A percentile compares a stretch with the other conserved stretches of the same genome.
Conservation (phyloP, 2,329 filamentous ascomycete species). For the Alternaria triticina region DNA sequence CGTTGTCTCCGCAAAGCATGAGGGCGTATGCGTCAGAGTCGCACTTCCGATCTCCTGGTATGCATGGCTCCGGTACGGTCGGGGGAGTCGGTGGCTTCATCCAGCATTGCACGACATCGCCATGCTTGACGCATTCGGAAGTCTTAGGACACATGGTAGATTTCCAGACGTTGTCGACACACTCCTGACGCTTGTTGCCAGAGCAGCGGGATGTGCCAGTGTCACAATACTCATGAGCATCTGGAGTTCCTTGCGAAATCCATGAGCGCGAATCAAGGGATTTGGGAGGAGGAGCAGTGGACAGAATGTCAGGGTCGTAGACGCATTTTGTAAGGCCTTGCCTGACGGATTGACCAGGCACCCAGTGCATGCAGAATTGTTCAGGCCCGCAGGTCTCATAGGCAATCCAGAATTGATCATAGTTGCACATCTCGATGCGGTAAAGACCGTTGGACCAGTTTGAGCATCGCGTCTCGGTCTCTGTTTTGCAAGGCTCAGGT, state of each 20-base stretch:
- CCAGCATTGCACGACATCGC: neutral
- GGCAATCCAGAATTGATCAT: neutral
- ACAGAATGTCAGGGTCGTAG: neutral
- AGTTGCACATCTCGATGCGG: neutral
- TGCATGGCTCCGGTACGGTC: neutral
- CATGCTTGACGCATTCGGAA: neutral
- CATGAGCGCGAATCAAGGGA: neutral
- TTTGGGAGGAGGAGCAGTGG: neutral
- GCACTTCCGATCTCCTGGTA: constrained; percentile 2
- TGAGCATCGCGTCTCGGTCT: neutral
- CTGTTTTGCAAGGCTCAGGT: neutral
- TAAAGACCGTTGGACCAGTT: neutral
- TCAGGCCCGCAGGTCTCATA: neutral
- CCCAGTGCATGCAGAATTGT: neutral
- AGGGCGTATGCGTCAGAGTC: neutral
- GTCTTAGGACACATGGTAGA: neutral
- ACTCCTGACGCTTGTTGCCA: neutral
- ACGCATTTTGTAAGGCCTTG: neutral
- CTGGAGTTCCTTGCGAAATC: neutral
- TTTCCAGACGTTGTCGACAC: neutral
- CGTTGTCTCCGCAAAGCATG: neutral
- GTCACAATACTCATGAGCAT: neutral
- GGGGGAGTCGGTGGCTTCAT: neutral
- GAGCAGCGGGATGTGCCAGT: neutral
- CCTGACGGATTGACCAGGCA: neutral